A percentile compares a stretch with the other conserved stretches of the same genome.
These are phyloP conservation scores for Camellia japonica DNA, from an alignment of 148 eudicot species.

Conservation along the genomic window DNA sequence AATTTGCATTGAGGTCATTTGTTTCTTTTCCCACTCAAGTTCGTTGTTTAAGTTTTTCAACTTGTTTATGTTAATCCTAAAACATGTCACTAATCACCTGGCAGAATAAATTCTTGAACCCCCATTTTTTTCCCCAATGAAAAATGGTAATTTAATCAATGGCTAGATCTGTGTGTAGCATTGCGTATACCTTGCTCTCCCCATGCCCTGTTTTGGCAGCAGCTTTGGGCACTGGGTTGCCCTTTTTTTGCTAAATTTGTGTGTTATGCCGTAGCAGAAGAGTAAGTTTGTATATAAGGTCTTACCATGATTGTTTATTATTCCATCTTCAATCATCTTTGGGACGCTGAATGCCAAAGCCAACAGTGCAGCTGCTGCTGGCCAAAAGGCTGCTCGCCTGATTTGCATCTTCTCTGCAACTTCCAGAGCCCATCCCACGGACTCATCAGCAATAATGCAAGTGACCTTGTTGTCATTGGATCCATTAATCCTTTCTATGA, in stretches of 20 bases:
- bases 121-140: not conserved
- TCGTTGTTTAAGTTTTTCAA: not conserved
- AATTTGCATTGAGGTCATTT: not conserved
- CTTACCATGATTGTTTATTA: constrained; percentile 31
- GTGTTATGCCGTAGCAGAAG: not conserved
- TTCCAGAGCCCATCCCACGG: constrained; percentile 21
- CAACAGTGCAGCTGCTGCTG: constrained; percentile 28
- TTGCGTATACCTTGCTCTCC: too few relatives aligned
- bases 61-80: not conserved
- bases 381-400: constrained; percentile 28
- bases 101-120: not conserved
- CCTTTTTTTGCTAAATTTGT: not conserved
- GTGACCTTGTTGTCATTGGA: constrained; percentile 9
- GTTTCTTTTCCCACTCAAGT: not conserved
- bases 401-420: constrained; percentile 32
- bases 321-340: constrained; percentile 32
- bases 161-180: too few relatives aligned
- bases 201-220: too few relatives aligned
- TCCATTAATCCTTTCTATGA: constrained; percentile 16
- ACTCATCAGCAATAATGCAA: constrained; percentile 18
- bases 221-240: too few relatives aligned
- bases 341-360: constrained; percentile 27
- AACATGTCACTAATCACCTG: not conserved
- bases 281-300: not conserved
- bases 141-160: too few relatives aligned